Evolutionary conservation across 2,329 filamentous ascomycete genomes (phyloP).

Genomic region (Monilinia fructicola): DNA sequence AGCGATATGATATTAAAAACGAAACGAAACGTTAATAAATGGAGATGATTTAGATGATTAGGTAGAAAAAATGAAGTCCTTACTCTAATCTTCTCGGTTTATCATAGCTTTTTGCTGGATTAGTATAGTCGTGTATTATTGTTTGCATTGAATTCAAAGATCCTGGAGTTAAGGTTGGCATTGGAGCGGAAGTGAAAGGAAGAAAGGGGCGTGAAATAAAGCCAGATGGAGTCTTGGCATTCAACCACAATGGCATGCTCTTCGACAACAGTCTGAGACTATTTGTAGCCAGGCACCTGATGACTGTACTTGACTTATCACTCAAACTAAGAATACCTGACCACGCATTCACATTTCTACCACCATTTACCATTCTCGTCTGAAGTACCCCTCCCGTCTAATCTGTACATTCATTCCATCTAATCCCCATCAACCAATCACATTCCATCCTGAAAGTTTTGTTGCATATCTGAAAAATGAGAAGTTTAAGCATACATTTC

Average conservation of each 20-base stretch:
- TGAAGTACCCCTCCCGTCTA: neutral
- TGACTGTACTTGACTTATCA: too few relatives aligned
- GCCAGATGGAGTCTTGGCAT: too few relatives aligned
- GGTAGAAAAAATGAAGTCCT: slow-evolving; percentile 12
- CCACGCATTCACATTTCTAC: too few relatives aligned
- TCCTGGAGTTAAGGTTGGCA: neutral
- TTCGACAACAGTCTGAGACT: too few relatives aligned
- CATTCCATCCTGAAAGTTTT: neutral
- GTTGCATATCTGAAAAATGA: neutral
- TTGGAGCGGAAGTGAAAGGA: too few relatives aligned
- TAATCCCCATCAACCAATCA: neutral
- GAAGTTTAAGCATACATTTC: neutral
- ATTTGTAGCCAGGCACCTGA: too few relatives aligned
- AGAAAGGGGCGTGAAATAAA: too few relatives aligned
- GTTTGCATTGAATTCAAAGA: neutral
- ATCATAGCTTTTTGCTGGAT: neutral
- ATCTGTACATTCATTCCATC: neutral
- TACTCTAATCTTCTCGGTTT: neutral
- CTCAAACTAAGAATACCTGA: too few relatives aligned
- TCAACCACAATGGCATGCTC: too few relatives aligned
- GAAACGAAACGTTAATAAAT: slow-evolving; percentile 4
- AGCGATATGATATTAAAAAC: neutral
- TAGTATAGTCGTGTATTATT: too few relatives aligned
- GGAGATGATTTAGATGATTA: slow-evolving; percentile 4
- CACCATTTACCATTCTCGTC: neutral